A percentile compares a stretch with the other conserved stretches of the same genome.
Evolutionary conservation across 1,284 basidiomycete species (phyloP).

Genomic region (Tranzscheliella williamsii): DNA sequence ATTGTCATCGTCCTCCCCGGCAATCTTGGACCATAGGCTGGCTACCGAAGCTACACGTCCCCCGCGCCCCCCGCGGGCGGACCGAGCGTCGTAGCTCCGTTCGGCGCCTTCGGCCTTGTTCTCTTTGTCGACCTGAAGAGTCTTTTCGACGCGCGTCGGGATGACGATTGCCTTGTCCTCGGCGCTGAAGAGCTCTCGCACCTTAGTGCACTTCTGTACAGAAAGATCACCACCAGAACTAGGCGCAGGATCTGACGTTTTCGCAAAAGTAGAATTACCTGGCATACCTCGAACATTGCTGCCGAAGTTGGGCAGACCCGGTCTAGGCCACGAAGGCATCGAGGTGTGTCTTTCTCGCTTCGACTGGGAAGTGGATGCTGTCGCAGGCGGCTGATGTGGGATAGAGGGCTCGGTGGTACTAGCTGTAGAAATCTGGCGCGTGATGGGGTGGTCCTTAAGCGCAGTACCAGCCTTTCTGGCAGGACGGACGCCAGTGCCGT

Average conservation of each 20-base stretch:
- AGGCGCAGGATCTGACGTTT: neutral
- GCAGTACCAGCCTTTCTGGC: constrained; percentile 40
- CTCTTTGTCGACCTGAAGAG: constrained; percentile 10
- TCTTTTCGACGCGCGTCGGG: constrained; percentile 26
- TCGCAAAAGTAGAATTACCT: neutral
- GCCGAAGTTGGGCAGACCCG: constrained; percentile 7
- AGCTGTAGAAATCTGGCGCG: constrained; percentile 23
- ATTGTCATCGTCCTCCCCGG: constrained; percentile 23
- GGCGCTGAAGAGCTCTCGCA: constrained; percentile 5
- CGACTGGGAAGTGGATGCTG: constrained; percentile 1
- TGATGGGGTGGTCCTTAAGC: constrained; percentile 39
- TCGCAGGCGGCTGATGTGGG: constrained; percentile 3
- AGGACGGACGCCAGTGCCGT: constrained; percentile 25
- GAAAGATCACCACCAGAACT: neutral
- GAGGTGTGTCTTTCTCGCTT: constrained; percentile 28
- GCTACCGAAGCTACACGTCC: constrained; percentile 75
- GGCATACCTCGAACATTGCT: neutral
- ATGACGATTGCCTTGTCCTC: constrained; percentile 28
- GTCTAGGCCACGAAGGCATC: constrained; percentile 33
- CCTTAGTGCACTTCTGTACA: neutral
- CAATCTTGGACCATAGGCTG: constrained; percentile 69
- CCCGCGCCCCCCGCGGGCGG: constrained; percentile 75
- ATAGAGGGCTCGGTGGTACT: constrained; percentile 3
- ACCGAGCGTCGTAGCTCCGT: constrained; percentile 69
- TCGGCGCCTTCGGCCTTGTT: constrained; percentile 2